Evolutionary conservation across 2,329 filamentous ascomycete genomes (phyloP).

Genomic region (Beauveria australis): DNA sequence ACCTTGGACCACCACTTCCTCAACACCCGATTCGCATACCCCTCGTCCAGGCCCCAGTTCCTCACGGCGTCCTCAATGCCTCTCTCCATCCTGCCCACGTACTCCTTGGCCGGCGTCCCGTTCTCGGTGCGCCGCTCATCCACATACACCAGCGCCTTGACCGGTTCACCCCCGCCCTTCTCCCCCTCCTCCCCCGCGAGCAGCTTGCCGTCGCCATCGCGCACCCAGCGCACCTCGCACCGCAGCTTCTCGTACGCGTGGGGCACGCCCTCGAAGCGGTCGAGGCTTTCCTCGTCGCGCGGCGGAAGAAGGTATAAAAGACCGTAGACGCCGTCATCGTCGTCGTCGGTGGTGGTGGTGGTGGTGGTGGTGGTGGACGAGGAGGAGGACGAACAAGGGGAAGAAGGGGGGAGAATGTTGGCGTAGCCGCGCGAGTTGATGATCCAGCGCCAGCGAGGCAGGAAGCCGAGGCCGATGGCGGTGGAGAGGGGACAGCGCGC

Average conservation of each 20-base stretch:
- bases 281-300: conserved; percentile 43
- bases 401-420: conserved; percentile 45
- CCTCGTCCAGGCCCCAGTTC: conserved; percentile 43
- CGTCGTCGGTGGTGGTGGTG: background rate
- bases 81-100: conserved; percentile 54
- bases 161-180: conserved; percentile 6
- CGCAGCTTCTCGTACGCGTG: conserved; percentile 47
- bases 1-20: conserved; percentile 32
- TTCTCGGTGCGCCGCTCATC: conserved; percentile 34
- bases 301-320: conserved; percentile 45
- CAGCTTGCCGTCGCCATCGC: conserved; percentile 16
- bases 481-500: conserved; percentile 50
- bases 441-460: conserved; percentile 53
- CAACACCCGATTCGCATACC: conserved; percentile 48
- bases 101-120: conserved; percentile 44
- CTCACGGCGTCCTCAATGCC: conserved; percentile 51
- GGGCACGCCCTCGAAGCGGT: conserved; percentile 55
- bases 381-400: background rate
- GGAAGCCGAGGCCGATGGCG: conserved; percentile 48
- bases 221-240: conserved; percentile 25
- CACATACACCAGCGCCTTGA: conserved; percentile 51
- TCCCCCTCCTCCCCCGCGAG: conserved; percentile 15
- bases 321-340: conserved; percentile 41
- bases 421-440: conserved; percentile 62
- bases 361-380: background rate